Conservation (phyloP, 768 basidiomycete species). For the Boletus reticuloceps region DNA sequence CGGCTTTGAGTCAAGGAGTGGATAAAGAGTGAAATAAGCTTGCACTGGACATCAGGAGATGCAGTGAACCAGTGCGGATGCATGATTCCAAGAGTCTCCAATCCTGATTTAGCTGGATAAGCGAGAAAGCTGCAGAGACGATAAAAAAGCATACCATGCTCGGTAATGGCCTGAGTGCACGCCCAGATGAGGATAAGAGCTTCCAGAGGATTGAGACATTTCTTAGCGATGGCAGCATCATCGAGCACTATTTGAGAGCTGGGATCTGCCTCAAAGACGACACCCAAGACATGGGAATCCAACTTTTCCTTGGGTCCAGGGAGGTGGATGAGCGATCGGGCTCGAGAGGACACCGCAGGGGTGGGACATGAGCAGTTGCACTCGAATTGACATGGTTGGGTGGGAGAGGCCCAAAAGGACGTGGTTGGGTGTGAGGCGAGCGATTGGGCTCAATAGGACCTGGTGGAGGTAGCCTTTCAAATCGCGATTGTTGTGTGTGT, state of each 20-base stretch:
- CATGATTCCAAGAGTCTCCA: conserved; percentile 82
- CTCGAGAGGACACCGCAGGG: too few relatives aligned
- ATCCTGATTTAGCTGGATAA: conserved; percentile 42
- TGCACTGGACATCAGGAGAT: conserved; percentile 64
- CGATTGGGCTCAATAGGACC: too few relatives aligned
- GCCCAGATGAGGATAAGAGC: conserved; percentile 61
- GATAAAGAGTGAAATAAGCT: conserved; percentile 67
- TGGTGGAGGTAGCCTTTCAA: too few relatives aligned
- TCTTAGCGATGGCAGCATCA: conserved; percentile 55
- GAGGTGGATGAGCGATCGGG: conserved; percentile 40
- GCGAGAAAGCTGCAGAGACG: conserved; percentile 4
- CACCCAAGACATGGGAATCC: conserved; percentile 47
- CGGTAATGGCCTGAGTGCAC: conserved; percentile 64
- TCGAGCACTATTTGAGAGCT: conserved; percentile 45
- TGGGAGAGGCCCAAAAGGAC: too few relatives aligned
- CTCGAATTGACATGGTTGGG: too few relatives aligned
- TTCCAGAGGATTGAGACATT: conserved; percentile 59
- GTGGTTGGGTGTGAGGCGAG: too few relatives aligned
- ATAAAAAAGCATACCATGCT: conserved; percentile 49
- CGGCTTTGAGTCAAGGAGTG: conserved; percentile 54
- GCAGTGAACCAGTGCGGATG: conserved; percentile 82
- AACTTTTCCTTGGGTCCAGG: conserved; percentile 49
- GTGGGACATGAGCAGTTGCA: too few relatives aligned
- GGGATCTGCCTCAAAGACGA: conserved; percentile 60
- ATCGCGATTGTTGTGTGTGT: too few relatives aligned